Evolutionary conservation across 2,329 filamentous ascomycete genomes (phyloP).

Genomic region (Fusarium euwallaceae): DNA sequence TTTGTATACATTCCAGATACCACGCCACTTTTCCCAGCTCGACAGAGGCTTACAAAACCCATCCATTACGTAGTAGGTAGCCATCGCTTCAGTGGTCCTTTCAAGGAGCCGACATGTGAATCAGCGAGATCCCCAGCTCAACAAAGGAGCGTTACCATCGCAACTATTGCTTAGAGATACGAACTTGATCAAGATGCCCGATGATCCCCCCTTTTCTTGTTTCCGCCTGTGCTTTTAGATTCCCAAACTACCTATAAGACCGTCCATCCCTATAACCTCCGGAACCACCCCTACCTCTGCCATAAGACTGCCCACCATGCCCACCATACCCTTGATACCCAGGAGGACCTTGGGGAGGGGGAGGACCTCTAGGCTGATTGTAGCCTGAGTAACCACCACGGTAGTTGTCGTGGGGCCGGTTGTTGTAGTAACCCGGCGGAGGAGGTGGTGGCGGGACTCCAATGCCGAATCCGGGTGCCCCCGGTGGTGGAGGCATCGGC

Average conservation of each 20-base stretch:
- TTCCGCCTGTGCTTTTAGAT: neutral
- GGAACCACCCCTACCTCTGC: constrained; percentile 35
- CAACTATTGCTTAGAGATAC: neutral
- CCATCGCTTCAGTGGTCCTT: neutral
- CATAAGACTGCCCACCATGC: constrained; percentile 31
- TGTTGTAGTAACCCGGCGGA: constrained; percentile 40
- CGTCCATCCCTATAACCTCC: constrained; percentile 39
- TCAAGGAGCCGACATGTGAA: neutral
- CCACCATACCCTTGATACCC: constrained; percentile 42
- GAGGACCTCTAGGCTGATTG: constrained; percentile 36
- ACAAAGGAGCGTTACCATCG: neutral
- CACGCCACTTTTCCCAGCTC: constrained; percentile 4
- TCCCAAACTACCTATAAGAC: constrained; percentile 38
- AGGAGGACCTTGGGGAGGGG: constrained; percentile 24
- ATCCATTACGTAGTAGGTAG: neutral
- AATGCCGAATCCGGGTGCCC: constrained; percentile 51
- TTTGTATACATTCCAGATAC: constrained; percentile 9
- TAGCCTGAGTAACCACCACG: constrained; percentile 37
- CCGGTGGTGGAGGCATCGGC: constrained; percentile 50
- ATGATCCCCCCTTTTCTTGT: neutral
- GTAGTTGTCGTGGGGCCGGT: constrained; percentile 28
- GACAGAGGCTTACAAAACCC: neutral
- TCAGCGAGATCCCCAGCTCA: neutral
- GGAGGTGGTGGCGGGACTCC: constrained; percentile 52
- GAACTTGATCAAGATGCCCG: neutral